Conservation (phyloP, 139 green algal species). For the Micractinium conductrix region DNA sequence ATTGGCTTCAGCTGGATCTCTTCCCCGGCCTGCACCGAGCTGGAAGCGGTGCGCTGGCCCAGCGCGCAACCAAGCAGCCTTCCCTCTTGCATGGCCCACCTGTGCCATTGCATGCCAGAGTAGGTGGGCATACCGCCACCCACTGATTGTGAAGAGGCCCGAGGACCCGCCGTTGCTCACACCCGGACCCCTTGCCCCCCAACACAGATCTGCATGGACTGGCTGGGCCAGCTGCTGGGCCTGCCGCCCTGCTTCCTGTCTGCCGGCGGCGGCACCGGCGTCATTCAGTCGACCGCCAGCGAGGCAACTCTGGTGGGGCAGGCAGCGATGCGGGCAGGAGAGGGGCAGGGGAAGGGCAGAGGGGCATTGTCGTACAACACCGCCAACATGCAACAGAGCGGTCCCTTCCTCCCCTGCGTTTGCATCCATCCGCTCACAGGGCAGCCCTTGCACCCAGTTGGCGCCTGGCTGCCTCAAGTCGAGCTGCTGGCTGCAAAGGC, state of each 20-base stretch:
- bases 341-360: too few relatives aligned
- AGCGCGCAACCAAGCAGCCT: neutral
- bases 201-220: slow-evolving; percentile 84
- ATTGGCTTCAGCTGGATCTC: slow-evolving; percentile 79
- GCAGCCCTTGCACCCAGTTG: too few relatives aligned
- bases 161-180: neutral
- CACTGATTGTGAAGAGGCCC: too few relatives aligned
- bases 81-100: neutral
- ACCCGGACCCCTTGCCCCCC: neutral
- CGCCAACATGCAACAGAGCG: too few relatives aligned
- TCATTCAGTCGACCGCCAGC: slow-evolving; percentile 71
- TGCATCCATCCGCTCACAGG: too few relatives aligned
- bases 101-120: too few relatives aligned
- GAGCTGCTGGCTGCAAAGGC: too few relatives aligned
- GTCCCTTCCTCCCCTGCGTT: too few relatives aligned
- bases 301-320: neutral
- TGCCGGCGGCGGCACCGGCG: slow-evolving; percentile 44
- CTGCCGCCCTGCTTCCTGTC: slow-evolving; percentile 72
- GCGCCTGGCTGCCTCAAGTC: too few relatives aligned
- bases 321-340: too few relatives aligned
- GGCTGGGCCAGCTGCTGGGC: slow-evolving; percentile 77
- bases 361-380: too few relatives aligned
- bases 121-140: too few relatives aligned
- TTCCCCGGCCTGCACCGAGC: slow-evolving; percentile 80
- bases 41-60: slow-evolving; percentile 74